A percentile compares a stretch with the other conserved stretches of the same genome.
Evolutionary conservation across 2,329 filamentous ascomycete genomes (phyloP).

Genomic region (Claviceps pazoutovae): DNA sequence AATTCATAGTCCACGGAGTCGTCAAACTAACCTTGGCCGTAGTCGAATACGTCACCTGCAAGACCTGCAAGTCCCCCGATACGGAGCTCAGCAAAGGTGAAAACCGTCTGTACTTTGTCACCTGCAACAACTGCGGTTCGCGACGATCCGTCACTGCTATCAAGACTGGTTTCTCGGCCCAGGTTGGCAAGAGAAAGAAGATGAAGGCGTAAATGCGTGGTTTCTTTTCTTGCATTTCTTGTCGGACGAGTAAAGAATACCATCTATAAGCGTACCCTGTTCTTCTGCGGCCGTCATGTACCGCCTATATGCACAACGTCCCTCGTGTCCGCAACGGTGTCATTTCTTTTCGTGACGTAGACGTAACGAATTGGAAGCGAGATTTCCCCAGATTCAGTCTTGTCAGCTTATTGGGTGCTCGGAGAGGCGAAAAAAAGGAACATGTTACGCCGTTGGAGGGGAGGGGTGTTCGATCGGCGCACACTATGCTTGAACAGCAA

Average conservation of each 20-base stretch:
- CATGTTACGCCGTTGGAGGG: too few species aligned
- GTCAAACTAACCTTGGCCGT: background rate
- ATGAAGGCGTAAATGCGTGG: constrained; percentile 54
- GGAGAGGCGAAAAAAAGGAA: too few species aligned
- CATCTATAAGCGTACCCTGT: background rate
- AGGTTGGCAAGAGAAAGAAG: constrained; percentile 97
- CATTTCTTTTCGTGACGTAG: background rate
- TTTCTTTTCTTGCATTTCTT: background rate
- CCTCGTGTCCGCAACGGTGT: too few species aligned
- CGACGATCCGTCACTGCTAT: constrained; percentile 88
- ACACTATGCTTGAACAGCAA: too few species aligned
- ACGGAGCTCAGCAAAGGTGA: constrained; percentile 97
- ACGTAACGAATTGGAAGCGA: too few species aligned
- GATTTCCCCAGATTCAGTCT: too few species aligned
- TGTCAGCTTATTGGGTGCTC: too few species aligned
- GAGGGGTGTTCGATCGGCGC: too few species aligned
- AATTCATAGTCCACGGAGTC: background rate
- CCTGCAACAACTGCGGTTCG: constrained; percentile 71
- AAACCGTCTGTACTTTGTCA: constrained; percentile 98
- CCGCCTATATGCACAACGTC: background rate
- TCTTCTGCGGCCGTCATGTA: background rate
- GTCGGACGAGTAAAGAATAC: background rate
- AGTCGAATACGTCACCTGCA: constrained; percentile 98
- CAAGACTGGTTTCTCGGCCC: constrained; percentile 99
- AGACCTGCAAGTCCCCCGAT: constrained; percentile 89